Conservation (phyloP, 2,329 filamentous ascomycete genomes). For the Cryphonectria naterciae region DNA sequence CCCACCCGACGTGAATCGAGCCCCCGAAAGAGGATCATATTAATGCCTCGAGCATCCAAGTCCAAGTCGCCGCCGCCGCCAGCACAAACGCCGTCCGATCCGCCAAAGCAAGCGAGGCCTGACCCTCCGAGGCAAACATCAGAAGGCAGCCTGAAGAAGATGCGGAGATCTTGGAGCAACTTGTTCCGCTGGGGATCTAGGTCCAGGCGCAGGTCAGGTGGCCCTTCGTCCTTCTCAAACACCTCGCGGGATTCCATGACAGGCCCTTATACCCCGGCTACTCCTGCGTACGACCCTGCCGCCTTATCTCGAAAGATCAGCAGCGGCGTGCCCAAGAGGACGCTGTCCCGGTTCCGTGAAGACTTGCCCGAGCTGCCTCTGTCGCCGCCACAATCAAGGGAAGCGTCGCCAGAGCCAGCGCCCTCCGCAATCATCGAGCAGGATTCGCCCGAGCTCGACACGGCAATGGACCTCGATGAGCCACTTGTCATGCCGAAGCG, state of each 20-base stretch:
- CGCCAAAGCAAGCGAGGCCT: conserved; percentile 51
- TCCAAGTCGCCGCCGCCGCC: conserved; percentile 54
- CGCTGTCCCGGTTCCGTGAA: conserved; percentile 89
- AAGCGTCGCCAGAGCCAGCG: conserved; percentile 72
- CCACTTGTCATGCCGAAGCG: conserved; percentile 38
- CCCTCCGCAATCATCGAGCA: conserved; percentile 35
- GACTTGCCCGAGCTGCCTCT: conserved; percentile 85
- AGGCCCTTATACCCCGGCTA: conserved; percentile 44
- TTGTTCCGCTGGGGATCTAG: conserved; percentile 74
- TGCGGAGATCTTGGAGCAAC: conserved; percentile 63
- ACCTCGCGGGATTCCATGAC: conserved; percentile 85
- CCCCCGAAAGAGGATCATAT: conserved; percentile 42
- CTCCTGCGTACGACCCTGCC: conserved; percentile 36
- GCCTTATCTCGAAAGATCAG: conserved; percentile 41
- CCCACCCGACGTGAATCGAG: conserved; percentile 37
- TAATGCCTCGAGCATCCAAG: conserved; percentile 51
- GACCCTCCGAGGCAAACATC: conserved; percentile 59
- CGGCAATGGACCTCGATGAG: conserved; percentile 28
- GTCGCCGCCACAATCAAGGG: conserved; percentile 81
- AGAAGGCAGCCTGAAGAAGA: conserved; percentile 52
- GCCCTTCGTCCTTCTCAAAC: conserved; percentile 84
- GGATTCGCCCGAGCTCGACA: conserved; percentile 30
- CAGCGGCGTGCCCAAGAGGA: conserved; percentile 68
- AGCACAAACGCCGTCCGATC: conserved; percentile 46
- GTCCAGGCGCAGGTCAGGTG: conserved; percentile 58